Percentiles rank a stretch among this genome's conserved stretches.
Conservation (phyloP, 2,329 filamentous ascomycete species). For the Epichloe sylvatica region DNA sequence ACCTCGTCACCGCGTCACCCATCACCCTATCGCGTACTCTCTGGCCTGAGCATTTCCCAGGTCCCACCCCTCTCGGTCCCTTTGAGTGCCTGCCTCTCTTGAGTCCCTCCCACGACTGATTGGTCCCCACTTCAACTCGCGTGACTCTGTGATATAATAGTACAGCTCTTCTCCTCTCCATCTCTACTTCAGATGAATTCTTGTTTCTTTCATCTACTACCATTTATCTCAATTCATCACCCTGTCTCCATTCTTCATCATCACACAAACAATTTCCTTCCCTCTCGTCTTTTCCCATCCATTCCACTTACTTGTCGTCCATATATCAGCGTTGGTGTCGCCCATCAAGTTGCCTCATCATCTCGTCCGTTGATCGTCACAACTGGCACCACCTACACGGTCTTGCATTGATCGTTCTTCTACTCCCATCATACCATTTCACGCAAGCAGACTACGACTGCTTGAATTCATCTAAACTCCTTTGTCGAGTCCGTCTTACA, state of each 20-base stretch:
- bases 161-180: conserved; percentile 8
- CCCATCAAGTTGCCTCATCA: background rate
- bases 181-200: background rate
- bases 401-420: background rate
- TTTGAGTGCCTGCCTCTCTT: background rate
- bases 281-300: background rate
- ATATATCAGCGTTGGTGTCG: background rate
- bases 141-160: conserved; percentile 12
- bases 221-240: conserved; percentile 1
- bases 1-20: background rate
- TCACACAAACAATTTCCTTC: background rate
- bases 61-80: background rate
- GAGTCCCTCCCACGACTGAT: conserved; percentile 4
- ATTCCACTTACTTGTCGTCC: background rate
- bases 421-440: background rate
- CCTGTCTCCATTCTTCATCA: conserved; percentile 2
- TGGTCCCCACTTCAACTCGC: conserved; percentile 11
- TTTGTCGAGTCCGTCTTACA: background rate
- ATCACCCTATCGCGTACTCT: no score
- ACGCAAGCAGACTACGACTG: background rate
- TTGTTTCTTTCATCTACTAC: background rate
- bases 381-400: background rate
- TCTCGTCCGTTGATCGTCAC: background rate
- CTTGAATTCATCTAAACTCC: background rate
- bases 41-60: no score